Percentiles rank a stretch among this genome's conserved stretches.
Evolutionary conservation across 2,329 filamentous ascomycete genomes (phyloP).

Genomic region (Aspergillus puulaauensis): DNA sequence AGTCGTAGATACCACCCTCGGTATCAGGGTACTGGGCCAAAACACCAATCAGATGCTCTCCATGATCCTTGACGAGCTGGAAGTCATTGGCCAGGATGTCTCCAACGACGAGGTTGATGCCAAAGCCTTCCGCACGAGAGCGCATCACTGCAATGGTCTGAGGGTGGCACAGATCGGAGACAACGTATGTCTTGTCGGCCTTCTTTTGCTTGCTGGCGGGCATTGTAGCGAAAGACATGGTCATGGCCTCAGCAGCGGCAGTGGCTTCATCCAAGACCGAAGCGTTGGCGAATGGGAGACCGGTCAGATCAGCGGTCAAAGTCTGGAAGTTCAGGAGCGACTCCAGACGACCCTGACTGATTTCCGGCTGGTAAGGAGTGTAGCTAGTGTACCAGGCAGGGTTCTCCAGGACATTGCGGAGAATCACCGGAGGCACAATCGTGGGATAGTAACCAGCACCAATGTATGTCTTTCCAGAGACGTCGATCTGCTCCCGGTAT

Average conservation of each 20-base stretch:
- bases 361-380: constrained; percentile 95
- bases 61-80: constrained; percentile 68
- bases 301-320: constrained; percentile 83
- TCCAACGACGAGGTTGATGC: constrained; percentile 71
- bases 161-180: constrained; percentile 78
- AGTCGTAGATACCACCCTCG: constrained; percentile 75
- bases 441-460: constrained; percentile 87
- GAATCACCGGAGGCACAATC: constrained; percentile 84
- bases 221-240: constrained; percentile 77
- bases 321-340: constrained; percentile 96
- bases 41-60: constrained; percentile 81
- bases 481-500: constrained; percentile 58
- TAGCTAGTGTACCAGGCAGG: constrained; percentile 98
- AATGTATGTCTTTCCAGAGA: constrained; percentile 67
- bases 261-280: constrained; percentile 89
- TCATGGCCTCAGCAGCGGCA: constrained; percentile 94
- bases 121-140: constrained; percentile 87
- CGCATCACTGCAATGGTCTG: constrained; percentile 82
- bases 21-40: constrained; percentile 96
- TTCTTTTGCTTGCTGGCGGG: constrained; percentile 70
- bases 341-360: constrained; percentile 91
- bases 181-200: constrained; percentile 75
- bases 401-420: constrained; percentile 87
- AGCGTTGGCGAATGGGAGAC: constrained; percentile 83
- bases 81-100: constrained; percentile 68